These are phyloP conservation scores for Vitis hybrid DNA, from an alignment of 177 flowering plant species.

Conservation along the genomic window DNA sequence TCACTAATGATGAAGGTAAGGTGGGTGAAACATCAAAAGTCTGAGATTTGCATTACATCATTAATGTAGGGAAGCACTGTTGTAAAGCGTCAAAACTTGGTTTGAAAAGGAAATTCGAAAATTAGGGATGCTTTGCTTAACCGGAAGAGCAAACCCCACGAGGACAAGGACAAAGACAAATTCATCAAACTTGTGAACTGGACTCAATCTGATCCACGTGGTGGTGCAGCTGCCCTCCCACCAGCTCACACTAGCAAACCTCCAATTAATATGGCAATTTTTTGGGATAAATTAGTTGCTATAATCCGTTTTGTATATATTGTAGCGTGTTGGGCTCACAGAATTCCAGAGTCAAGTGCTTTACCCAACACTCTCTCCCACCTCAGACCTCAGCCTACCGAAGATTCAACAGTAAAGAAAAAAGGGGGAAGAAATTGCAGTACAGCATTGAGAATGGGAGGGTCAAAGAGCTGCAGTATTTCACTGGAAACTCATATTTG, in stretches of 20 bases:
- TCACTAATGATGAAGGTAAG: slow-evolving; percentile 5
- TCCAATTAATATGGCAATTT: not conserved
- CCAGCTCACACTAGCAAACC: slow-evolving; percentile 10
- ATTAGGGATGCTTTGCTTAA: too few relatives aligned
- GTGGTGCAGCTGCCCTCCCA: slow-evolving; percentile 11
- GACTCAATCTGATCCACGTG: slow-evolving; percentile 10
- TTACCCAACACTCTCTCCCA: not conserved
- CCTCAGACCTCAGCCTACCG: not conserved
- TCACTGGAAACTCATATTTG: slow-evolving; percentile 5
- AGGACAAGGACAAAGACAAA: not conserved
- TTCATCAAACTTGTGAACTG: not conserved
- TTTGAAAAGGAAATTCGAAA: too few relatives aligned
- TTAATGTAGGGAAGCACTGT: too few relatives aligned
- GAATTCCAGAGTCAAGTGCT: slow-evolving; percentile 11
- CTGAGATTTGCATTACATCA: too few relatives aligned
- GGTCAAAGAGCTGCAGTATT: not conserved
- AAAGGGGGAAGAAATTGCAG: not conserved
- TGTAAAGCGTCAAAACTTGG: too few relatives aligned
- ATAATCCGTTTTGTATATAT: not conserved
- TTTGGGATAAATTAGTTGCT: not conserved
- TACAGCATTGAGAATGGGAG: too few relatives aligned
- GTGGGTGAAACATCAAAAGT: not conserved
- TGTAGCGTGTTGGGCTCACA: slow-evolving; percentile 8
- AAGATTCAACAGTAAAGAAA: not conserved
- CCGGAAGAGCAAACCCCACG: not conserved